These are phyloP conservation scores for Diaporthe helianthi DNA, from an alignment of 2,329 filamentous ascomycete genomes.

Conservation along the genomic window DNA sequence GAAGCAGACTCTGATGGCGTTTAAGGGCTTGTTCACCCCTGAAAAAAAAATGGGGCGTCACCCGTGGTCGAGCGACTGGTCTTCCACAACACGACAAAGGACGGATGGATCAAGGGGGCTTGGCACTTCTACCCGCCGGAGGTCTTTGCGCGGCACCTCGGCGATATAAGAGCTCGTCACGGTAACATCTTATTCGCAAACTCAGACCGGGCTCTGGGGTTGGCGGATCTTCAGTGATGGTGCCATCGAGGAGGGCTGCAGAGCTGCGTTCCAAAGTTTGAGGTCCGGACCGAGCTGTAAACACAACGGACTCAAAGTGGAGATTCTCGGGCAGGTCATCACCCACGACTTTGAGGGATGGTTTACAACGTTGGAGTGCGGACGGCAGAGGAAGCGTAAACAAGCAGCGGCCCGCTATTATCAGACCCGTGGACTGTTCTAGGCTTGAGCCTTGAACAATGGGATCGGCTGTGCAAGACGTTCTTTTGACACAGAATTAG, in stretches of 20 bases:
- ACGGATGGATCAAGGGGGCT: conserved; percentile 32
- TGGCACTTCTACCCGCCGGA: not conserved
- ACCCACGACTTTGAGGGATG: not conserved
- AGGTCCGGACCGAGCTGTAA: not conserved
- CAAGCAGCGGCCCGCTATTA: not conserved
- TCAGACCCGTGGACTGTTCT: not conserved
- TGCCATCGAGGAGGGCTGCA: conserved; percentile 35
- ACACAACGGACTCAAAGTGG: not conserved
- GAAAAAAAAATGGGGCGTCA: not conserved
- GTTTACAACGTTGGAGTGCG: not conserved
- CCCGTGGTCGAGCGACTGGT: not conserved
- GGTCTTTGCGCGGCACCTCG: not conserved
- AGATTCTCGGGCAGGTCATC: not conserved
- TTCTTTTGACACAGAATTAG: not conserved
- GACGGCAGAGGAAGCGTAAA: not conserved
- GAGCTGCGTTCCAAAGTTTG: not conserved
- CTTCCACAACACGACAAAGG: conserved; percentile 5
- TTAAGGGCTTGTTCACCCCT: not conserved
- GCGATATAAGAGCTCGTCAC: conserved; percentile 39
- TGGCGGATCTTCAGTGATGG: conserved; percentile 60
- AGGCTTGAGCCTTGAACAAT: not conserved
- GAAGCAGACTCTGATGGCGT: not conserved
- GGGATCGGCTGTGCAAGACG: not conserved
- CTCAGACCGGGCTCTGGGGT: conserved; percentile 57
- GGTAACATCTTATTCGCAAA: conserved; percentile 55